These are phyloP conservation scores for Westerdykella sp. DNA, from an alignment of 2,329 filamentous ascomycete species.

Conservation along the genomic window DNA sequence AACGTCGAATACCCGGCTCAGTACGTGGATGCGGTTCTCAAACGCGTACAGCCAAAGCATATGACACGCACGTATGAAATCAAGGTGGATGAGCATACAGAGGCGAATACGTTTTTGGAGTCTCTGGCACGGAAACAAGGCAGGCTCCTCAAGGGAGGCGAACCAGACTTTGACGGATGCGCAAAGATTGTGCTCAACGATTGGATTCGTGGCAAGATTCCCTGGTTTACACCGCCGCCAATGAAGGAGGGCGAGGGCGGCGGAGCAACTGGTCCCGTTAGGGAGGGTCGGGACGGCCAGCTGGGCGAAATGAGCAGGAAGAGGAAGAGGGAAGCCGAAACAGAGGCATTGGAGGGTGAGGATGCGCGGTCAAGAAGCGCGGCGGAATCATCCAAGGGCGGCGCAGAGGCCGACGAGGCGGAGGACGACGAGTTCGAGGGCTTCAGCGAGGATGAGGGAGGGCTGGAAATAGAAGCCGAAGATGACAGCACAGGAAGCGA, in stretches of 20 bases:
- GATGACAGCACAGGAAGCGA: constrained; percentile 15
- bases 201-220: constrained; percentile 89
- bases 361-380: constrained; percentile 13
- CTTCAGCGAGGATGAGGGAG: constrained; percentile 26
- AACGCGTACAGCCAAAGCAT: constrained; percentile 75
- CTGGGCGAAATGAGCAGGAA: constrained; percentile 77
- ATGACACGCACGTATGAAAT: constrained; percentile 91
- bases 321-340: constrained; percentile 56
- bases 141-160: constrained; percentile 81
- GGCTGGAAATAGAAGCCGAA: constrained; percentile 10
- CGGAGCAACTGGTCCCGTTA: constrained; percentile 8
- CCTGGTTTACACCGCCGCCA: constrained; percentile 88
- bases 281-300: constrained; percentile 65
- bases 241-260: constrained; percentile 32
- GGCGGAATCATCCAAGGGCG: constrained; percentile 11
- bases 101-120: constrained; percentile 78
- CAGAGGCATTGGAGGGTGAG: constrained; percentile 18
- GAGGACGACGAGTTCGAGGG: constrained; percentile 27
- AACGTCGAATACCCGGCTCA: constrained; percentile 96
- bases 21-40: constrained; percentile 79
- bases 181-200: constrained; percentile 97
- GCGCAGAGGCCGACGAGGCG: constrained; percentile 5
- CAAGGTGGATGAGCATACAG: constrained; percentile 58
- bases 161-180: constrained; percentile 88
- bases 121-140: constrained; percentile 81